phyloP scores from a whole-genome alignment of 352 stramenopile genomes.

The Pythium pyrilobum region DNA sequence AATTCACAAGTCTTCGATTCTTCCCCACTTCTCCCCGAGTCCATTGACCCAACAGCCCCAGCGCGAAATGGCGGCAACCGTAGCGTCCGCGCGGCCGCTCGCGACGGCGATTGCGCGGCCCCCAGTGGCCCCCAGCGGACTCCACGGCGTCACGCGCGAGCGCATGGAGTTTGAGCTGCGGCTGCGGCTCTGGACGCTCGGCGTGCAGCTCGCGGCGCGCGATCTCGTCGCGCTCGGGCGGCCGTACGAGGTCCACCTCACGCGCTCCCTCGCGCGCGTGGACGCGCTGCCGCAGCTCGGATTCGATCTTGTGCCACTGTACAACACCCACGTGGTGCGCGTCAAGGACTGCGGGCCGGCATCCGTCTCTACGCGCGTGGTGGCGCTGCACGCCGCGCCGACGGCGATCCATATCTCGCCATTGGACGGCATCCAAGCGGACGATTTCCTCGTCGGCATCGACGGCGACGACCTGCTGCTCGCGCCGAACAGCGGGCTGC shows the following conservation, averaged over 20 bases:
- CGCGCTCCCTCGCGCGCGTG: not conserved
- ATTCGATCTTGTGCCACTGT: slow-evolving; percentile 35
- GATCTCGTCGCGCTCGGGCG: slow-evolving; percentile 57
- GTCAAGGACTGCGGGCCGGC: not conserved
- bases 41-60: too few relatives aligned
- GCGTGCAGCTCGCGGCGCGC: slow-evolving; percentile 35
- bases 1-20: too few relatives aligned
- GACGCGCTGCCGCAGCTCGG: slow-evolving; percentile 30
- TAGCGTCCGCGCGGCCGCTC: not conserved
- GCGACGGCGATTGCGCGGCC: too few relatives aligned
- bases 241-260: slow-evolving; percentile 39
- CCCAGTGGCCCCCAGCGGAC: too few relatives aligned
- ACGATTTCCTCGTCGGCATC: slow-evolving; percentile 90
- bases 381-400: slow-evolving; percentile 33
- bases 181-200: slow-evolving; percentile 40
- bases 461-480: slow-evolving; percentile 50
- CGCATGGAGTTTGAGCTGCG: slow-evolving; percentile 35
- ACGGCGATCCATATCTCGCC: slow-evolving; percentile 19
- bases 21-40: too few relatives aligned
- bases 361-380: slow-evolving; percentile 14
- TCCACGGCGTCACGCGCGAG: slow-evolving; percentile 3
- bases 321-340: slow-evolving; percentile 11
- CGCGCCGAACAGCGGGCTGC: slow-evolving; percentile 25
- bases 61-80: not conserved
- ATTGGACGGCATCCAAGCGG: slow-evolving; percentile 37